Evolutionary conservation across 108 stramenopile genomes (phyloP), one percentile per base, ranked within the genome.

Genomic region (Cyclotella atomus): DNA sequence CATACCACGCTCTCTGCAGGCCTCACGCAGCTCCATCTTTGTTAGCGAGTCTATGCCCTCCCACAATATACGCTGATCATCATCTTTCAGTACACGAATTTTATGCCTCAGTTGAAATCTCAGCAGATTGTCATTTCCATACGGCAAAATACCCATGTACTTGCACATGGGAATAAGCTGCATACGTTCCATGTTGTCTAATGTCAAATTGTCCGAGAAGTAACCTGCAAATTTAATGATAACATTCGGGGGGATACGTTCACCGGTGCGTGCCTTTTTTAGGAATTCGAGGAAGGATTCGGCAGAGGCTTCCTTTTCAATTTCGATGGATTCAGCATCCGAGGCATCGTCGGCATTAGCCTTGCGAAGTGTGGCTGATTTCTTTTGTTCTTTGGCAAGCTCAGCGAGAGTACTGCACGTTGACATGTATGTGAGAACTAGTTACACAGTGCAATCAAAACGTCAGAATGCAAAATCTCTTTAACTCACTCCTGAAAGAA

Each of bases 1-100:
- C 99, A 99, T 99, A 36, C 99, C 99, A 14, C 99, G 90, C 70
- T 98, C 98, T 66, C 88, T 88, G 75, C 97, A 97, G 12, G 99
- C 99, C 70, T 97, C 97, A 32, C 94, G 80, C 0, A 99, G 82
- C 82, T 99, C 99, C 93, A 97, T 94, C 74, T 96, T 97, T 16
- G 94, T 97, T 36, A 99, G 84, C 19, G 89, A 92, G 34, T 96
- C 90, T 52, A 98, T 95, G 8, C 99, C 99, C 85, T 99, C 99
- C 94, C 96, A 98, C 30, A 98, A 70, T 66, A 99, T 98, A 24
- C 96, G 89, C 74, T 96, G 95, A 71, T 99, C 99, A 82, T 99
- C 99, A 65, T 96, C 97, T 63, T 88, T 88, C 32, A 97, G 71
- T 17, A 66, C 67, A 53, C 93, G 64, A 60, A 99, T 95, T 53